Percentiles rank a stretch among this genome's conserved stretches.
These are phyloP conservation scores for Murraya paniculata DNA, from an alignment of 345 rosid genomes.

Conservation along the genomic window DNA sequence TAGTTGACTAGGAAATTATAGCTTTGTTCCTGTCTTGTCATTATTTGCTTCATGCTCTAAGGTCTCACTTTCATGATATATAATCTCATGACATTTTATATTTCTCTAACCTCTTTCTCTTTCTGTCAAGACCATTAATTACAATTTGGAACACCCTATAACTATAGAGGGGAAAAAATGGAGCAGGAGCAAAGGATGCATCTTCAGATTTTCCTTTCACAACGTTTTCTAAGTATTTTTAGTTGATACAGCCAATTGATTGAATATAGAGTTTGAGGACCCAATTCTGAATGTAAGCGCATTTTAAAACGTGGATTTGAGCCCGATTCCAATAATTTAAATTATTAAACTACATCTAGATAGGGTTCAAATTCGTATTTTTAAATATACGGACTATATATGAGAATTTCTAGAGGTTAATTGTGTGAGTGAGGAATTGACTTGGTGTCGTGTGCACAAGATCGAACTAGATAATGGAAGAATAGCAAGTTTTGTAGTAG, in stretches of 20 bases:
- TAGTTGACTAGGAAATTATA: not conserved
- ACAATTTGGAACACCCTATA: constrained; percentile 4
- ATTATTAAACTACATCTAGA: no score
- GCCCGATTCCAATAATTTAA: no score
- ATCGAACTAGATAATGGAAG: constrained; percentile 35
- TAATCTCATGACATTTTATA: not conserved
- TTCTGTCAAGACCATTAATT: not conserved
- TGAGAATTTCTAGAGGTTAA: not conserved
- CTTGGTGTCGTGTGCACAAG: constrained; percentile 22
- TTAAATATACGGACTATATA: no score
- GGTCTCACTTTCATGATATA: not conserved
- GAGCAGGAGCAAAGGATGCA: not conserved
- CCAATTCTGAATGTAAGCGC: not conserved
- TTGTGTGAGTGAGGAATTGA: not conserved
- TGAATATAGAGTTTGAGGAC: not conserved
- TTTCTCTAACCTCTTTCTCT: not conserved
- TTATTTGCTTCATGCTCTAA: not conserved
- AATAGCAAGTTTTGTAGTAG: constrained; percentile 19
- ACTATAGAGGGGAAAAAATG: not conserved
- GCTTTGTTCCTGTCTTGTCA: not conserved
- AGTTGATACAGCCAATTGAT: not conserved
- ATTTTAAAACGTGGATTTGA: not conserved
- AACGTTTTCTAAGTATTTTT: not conserved
- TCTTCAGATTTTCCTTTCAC: not conserved
- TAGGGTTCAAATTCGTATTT: no score